A percentile compares a stretch with the other conserved stretches of the same genome.
Evolutionary conservation across 345 rosid genomes (phyloP).

Genomic region (Aurinia saxatilis): DNA sequence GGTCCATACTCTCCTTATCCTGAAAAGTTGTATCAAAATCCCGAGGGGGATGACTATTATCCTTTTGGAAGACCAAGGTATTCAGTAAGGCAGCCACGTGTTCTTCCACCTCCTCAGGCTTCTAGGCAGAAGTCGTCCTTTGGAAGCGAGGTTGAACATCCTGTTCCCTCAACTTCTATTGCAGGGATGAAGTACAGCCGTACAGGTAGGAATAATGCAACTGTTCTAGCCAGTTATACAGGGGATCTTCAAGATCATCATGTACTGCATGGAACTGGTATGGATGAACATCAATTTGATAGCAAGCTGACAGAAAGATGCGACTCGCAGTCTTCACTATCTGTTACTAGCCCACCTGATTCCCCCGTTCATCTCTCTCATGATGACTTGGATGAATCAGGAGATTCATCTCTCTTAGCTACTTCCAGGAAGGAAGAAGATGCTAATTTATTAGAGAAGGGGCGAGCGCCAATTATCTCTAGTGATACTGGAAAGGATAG

Average conservation of each 20-base stretch:
- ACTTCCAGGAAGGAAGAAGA: constrained; percentile 42
- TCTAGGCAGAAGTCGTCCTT: constrained; percentile 50
- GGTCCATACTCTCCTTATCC: constrained; percentile 50
- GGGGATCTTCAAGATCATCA: constrained; percentile 40
- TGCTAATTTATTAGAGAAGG: constrained; percentile 29
- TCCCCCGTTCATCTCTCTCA: constrained; percentile 90
- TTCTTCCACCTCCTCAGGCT: constrained; percentile 70
- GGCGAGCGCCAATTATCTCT: constrained; percentile 34
- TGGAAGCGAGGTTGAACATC: constrained; percentile 45
- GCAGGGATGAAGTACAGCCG: constrained; percentile 35
- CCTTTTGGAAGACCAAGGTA: constrained; percentile 74
- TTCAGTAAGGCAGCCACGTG: constrained; percentile 90
- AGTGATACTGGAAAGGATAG: constrained; percentile 41
- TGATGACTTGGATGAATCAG: constrained; percentile 89
- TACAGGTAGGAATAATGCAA: constrained; percentile 38
- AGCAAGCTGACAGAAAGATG: constrained; percentile 45
- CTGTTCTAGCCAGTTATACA: constrained; percentile 38
- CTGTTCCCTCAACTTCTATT: constrained; percentile 50
- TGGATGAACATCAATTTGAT: constrained; percentile 37
- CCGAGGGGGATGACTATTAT: constrained; percentile 60
- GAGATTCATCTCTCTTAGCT: constrained; percentile 46
- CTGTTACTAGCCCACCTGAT: constrained; percentile 87
- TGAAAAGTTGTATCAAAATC: constrained; percentile 50
- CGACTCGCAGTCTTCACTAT: constrained; percentile 92
- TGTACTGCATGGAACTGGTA: constrained; percentile 30